phyloP scores from a whole-genome alignment of 345 rosid species.

The Brassica juncea region DNA sequence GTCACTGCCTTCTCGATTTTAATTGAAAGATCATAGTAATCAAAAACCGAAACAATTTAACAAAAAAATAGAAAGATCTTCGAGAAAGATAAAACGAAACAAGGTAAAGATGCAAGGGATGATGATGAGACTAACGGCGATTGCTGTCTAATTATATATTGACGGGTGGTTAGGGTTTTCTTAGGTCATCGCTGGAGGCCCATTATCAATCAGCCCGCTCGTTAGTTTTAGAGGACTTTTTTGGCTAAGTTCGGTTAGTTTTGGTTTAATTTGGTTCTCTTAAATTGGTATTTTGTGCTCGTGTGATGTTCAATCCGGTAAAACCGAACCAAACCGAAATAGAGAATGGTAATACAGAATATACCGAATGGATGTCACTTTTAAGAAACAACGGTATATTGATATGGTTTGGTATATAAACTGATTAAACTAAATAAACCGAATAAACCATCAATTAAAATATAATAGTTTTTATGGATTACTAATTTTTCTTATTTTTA shows the following conservation, averaged over 20 bases:
- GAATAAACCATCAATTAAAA: no score
- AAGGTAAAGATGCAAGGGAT: background rate
- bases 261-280: background rate
- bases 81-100: background rate
- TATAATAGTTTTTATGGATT: no score
- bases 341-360: no score
- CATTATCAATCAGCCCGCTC: conserved; percentile 2
- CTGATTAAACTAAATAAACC: no score
- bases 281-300: no score
- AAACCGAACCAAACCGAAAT: no score
- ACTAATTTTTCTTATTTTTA: no score
- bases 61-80: background rate
- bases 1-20: conserved; percentile 51
- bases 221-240: background rate
- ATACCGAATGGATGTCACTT: no score
- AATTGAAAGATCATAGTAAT: background rate
- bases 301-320: no score
- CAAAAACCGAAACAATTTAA: background rate
- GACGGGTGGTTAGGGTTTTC: conserved; percentile 25
- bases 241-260: background rate
- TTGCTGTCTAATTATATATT: background rate
- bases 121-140: background rate
- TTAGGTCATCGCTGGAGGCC: conserved; percentile 21
- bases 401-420: no score
- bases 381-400: no score